A percentile compares a stretch with the other conserved stretches of the same genome.
phyloP scores from a whole-genome alignment of 768 basidiomycete genomes.

The Naganishia kalamii region DNA sequence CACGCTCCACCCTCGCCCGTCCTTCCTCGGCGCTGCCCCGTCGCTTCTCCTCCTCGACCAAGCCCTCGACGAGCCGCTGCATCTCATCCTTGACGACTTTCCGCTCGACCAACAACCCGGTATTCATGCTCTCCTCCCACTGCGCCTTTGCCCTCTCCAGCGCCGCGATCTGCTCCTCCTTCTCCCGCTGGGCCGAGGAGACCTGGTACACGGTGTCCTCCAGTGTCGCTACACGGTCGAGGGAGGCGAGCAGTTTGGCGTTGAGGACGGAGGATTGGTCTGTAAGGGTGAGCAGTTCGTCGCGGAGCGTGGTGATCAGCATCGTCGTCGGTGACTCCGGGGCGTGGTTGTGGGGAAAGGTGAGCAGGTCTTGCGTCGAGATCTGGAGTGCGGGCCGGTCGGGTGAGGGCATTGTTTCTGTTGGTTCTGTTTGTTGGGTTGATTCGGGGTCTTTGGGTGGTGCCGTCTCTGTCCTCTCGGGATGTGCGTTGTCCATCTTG shows the following conservation, averaged over 20 bases:
- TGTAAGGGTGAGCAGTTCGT: conserved; percentile 77
- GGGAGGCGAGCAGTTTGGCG: conserved; percentile 81
- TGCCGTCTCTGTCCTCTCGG: no score
- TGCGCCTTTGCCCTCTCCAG: conserved; percentile 78
- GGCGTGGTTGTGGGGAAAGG: conserved; percentile 46
- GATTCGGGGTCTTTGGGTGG: not conserved
- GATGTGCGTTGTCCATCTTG: no score
- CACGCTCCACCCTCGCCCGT: conserved; percentile 75
- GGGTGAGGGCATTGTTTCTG: not conserved
- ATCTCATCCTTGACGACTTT: conserved; percentile 84
- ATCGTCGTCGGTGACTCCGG: conserved; percentile 62
- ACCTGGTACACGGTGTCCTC: conserved; percentile 64
- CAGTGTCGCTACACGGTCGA: conserved; percentile 84
- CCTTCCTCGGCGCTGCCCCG: conserved; percentile 85
- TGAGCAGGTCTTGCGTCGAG: not conserved
- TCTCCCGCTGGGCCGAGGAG: conserved; percentile 54
- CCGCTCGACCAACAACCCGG: conserved; percentile 85
- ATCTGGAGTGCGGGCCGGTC: not conserved
- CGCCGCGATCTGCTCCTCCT: conserved; percentile 60
- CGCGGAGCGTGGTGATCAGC: conserved; percentile 71
- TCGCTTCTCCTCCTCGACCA: conserved; percentile 88
- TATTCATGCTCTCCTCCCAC: conserved; percentile 83
- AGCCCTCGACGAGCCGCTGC: conserved; percentile 83
- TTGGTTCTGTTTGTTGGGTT: not conserved
- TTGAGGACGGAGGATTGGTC: conserved; percentile 87